A percentile compares a stretch with the other conserved stretches of the same genome.
phyloP scores from a whole-genome alignment of 371 early-diverging fungal genomes.

The Mortierella sp. region DNA sequence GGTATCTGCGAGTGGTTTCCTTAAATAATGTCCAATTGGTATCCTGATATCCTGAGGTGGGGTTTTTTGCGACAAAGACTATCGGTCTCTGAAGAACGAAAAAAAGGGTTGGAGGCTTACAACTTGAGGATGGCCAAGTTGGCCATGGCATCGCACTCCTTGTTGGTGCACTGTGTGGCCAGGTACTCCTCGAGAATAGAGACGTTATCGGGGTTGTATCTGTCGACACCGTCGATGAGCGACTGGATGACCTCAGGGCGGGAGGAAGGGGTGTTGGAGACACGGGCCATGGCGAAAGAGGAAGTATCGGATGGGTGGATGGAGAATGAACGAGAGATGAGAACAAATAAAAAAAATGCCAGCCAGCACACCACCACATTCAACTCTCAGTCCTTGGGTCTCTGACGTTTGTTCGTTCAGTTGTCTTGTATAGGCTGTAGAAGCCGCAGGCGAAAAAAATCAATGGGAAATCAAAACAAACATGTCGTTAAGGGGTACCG shows the following conservation, averaged over 20 bases:
- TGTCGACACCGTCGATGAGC: constrained; percentile 83
- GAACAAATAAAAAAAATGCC: neutral
- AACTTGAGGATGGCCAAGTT: constrained; percentile 93
- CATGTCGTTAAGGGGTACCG: neutral
- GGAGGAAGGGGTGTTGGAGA: constrained; percentile 56
- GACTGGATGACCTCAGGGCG: constrained; percentile 84
- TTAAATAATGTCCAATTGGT: neutral
- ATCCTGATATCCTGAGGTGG: neutral
- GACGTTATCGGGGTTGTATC: constrained; percentile 92
- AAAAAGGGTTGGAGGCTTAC: constrained; percentile 58
- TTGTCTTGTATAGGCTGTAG: neutral
- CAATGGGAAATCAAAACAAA: constrained; percentile 43
- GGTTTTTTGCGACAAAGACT: neutral
- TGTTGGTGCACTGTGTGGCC: constrained; percentile 79
- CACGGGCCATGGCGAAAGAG: constrained; percentile 41
- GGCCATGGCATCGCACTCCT: constrained; percentile 89
- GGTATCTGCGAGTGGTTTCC: too few relatives aligned
- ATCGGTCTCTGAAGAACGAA: neutral
- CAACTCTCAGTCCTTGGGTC: neutral
- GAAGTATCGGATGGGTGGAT: constrained; percentile 15
- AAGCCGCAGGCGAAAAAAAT: neutral
- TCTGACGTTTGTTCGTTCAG: too few relatives aligned
- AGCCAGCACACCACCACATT: neutral
- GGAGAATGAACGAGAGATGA: constrained; percentile 10
- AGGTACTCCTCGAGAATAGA: constrained; percentile 87